Base-by-base conservation (phyloP, 2,329 filamentous ascomycete species). In the Talaromyces rugulosus region DNA sequence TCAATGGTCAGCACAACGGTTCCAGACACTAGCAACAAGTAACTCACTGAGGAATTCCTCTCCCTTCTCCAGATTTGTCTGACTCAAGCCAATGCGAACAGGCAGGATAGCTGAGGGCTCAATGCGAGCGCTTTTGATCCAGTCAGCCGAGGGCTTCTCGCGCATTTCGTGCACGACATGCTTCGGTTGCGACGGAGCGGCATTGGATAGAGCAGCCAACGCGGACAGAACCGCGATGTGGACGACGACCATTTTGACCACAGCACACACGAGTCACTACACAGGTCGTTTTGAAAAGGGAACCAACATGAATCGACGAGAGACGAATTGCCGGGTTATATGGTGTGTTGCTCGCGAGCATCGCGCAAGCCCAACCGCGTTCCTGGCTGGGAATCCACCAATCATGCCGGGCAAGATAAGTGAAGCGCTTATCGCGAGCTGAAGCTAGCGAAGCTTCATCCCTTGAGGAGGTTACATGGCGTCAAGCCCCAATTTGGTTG, bases 161-260 rank as follows among this genome's bases (percentile, higher is more conserved):
- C 78, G 75, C 66, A 76, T 78, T 65, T 81, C 78, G 64, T 80
- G 79, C 11, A 78, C 64, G 28, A 79, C 76, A 72, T 81, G 77
- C 44, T 53, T 60, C n/a, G 27, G 34, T 28, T 54, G 47, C 30
- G 66, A 60, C 8, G 72, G 74, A 7, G 63, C 67, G 34, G 73
- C 73, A 55, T 65, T 62, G 30, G 68, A 60, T 14, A 70, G 54
- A 34, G 66, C 65, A 27, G 64, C 64, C 55, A 71, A 59, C 28
- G 67, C 67, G 51, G 61, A 60, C 34, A 63, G 47, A 31, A 58
- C 28, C 31, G 58, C 61, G 56, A 63, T 27, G 30, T 60, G 59
- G 18, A 60, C 31, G 47, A 63, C 51, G 31, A 63, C 59, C 61
- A 63, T 63, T 27, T 30, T 51, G 59, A 40, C 44, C 33, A 52